Base-by-base conservation (phyloP, 306 rosid genomes). In the Quercus gilva region DNA sequence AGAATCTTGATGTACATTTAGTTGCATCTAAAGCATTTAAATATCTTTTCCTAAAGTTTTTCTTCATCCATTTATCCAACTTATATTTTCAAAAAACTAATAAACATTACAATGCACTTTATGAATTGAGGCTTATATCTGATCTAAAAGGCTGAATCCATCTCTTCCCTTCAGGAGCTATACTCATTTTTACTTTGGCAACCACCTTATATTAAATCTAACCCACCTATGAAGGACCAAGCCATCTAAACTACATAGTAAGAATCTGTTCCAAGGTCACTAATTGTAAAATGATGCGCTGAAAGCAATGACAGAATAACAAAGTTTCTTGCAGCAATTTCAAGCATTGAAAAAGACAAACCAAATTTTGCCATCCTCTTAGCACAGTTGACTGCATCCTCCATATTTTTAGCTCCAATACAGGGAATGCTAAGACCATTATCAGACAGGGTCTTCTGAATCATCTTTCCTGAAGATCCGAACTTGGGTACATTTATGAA, bases 381-480 rank as follows among this genome's bases (percentile, higher is more conserved):
- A 5, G 83, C 81, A n/a, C 20, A 17, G 45, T 26, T 79, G 61
- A 83, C 77, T 5, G 86, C 83, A 19, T 79, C 78, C 33, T 59
- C 9, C 77, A 83, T 78, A 70, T 55, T 83, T 71, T 19, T 56
- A 26, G 74, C 77, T 69, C 76, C 70, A 35, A 69, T 35, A 45
- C 75, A 79, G 64, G 86, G 83, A 35, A 83, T 83, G 29, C 67
- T 28, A n/a, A 83, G 77, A 25, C 83, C 86, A 41, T 51, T 55
- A 14, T 74, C 55, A 12, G 69, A 57, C 69, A 83, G 60, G 49
- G 77, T 79, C 58, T 69, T 83, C 52, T 83, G 80, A 78, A 83
- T 79, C 61, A 74, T n/a, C 20, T 4, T 7, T 60, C 81, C 81
- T 0, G 86, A 83, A 53, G 77, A 41, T 14, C 81, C 78, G 18